Evolutionary conservation across 116 monocot species (phyloP), one percentile per base, ranked within the genome.

Genomic region (Trichopus zeylanicus): DNA sequence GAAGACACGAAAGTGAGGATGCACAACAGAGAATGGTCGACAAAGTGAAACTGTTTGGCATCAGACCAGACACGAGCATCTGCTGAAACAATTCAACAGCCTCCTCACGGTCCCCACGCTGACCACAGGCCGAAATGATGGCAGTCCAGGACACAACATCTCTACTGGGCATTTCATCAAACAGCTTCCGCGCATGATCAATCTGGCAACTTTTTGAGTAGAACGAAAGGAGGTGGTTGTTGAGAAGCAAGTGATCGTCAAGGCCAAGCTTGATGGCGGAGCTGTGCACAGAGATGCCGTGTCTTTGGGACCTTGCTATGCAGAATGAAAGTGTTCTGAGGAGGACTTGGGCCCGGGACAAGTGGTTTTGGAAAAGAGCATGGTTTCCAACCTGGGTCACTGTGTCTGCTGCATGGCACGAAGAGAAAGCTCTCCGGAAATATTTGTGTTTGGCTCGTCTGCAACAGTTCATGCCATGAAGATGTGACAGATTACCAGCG

Each of bases 81-180:
- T 26, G 7, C 0, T 53, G 25, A 53, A 87, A 84, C 7, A 87
- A 23, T 1, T 26, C 31, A n/a, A 92, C 26, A 0, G 88, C 88
- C 4, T 67, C 68, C 10, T 70, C 62, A 15, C 62, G 31, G 22
- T 56, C 3, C 20, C 67, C 69, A 22, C 19, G 47, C 21, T 69
- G 70, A 21, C 39, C 61, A 16, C 72, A 69, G 20, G 81, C 68
- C 0, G 88, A 84, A 11, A 93, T 79, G 26, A 71, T 51, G 34
- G 48, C 37, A 3, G 84, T 88, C 92, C 92, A 93, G 27, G 84
- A 74, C 53, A 75, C 84, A 5, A 88, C 72, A 37, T 93, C 92
- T 38, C 75, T 39, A 13, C n/a, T 13, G 13, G 46, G 48, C 84
- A 81, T 71, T 72, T 72, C 81, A 18, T 82, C 88, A 59, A 93